A percentile compares a stretch with the other conserved stretches of the same genome.
Conservation (phyloP, 331 rosid species). For the Prunus yedoensis region DNA sequence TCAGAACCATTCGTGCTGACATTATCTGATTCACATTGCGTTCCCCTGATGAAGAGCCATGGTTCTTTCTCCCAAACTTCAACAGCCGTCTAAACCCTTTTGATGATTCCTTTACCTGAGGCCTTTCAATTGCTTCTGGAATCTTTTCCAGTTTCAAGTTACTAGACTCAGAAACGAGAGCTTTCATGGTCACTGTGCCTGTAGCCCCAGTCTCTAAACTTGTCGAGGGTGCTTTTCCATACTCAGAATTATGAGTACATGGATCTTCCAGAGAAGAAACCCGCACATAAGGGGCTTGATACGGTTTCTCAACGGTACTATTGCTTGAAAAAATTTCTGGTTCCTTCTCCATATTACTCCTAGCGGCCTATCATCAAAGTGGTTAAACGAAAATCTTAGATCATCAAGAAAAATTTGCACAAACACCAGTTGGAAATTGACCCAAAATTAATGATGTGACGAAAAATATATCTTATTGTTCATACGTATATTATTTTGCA, state of each 20-base stretch:
- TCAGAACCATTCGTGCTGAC: conserved; percentile 52
- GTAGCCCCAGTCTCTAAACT: conserved; percentile 43
- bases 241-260: conserved; percentile 61
- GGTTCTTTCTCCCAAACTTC: conserved; percentile 89
- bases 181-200: conserved; percentile 47
- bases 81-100: conserved; percentile 74
- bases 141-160: conserved; percentile 68
- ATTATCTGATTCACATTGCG: conserved; percentile 57
- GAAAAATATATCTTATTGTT: background rate
- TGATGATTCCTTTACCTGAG: conserved; percentile 69
- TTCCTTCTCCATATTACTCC: conserved; percentile 41
- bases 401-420: conserved; percentile 6
- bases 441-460: background rate
- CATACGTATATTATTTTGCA: background rate
- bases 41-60: conserved; percentile 59
- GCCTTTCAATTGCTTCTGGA: conserved; percentile 78
- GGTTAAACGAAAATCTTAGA: conserved; percentile 26
- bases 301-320: conserved; percentile 37
- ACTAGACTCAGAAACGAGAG: conserved; percentile 54
- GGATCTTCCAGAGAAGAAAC: conserved; percentile 88
- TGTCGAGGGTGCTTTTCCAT: conserved; percentile 59
- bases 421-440: background rate
- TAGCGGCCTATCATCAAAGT: conserved; percentile 46
- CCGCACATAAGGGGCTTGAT: conserved; percentile 71
- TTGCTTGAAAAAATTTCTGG: conserved; percentile 42